Conservation (phyloP, 2,329 filamentous ascomycete species). For the Fusarium nanum region DNA sequence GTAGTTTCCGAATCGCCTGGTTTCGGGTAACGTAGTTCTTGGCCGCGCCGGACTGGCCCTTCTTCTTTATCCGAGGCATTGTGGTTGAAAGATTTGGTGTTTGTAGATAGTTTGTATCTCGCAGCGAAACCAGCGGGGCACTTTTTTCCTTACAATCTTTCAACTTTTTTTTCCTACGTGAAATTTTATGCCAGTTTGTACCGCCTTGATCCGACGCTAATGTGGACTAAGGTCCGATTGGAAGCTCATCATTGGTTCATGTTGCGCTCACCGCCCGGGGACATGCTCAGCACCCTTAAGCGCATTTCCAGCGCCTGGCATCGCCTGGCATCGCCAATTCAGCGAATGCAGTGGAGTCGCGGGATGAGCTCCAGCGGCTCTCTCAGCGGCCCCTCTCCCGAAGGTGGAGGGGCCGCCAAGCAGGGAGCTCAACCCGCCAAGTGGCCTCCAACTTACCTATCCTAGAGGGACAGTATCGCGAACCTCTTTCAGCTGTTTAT, state of each 20-base stretch:
- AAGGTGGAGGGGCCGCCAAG: constrained; percentile 38
- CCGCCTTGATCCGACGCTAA: constrained; percentile 40
- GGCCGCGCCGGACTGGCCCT: constrained; percentile 89
- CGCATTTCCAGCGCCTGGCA: constrained; percentile 22
- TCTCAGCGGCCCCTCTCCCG: constrained; percentile 40
- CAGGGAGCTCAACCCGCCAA: constrained; percentile 46
- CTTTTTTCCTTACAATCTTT: constrained; percentile 47
- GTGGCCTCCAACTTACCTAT: constrained; percentile 45
- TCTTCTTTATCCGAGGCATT: constrained; percentile 89
- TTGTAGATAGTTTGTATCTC: constrained; percentile 36
- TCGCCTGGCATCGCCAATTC: constrained; percentile 27
- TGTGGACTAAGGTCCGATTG: constrained; percentile 6
- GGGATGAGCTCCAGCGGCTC: constrained; percentile 31
- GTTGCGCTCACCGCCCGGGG: constrained; percentile 22
- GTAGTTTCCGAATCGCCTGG: constrained; percentile 96
- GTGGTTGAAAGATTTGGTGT: constrained; percentile 37
- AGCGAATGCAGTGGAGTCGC: constrained; percentile 29
- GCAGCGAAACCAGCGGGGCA: constrained; percentile 50
- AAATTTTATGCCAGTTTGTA: constrained; percentile 52
- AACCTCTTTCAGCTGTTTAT: constrained; percentile 38
- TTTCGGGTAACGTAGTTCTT: constrained; percentile 99
- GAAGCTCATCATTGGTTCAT: constrained; percentile 8
- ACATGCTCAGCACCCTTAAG: constrained; percentile 17
- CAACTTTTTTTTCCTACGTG: constrained; percentile 48
- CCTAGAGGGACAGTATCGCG: constrained; percentile 9